phyloP scores from a whole-genome alignment of 305 asterid genomes.

The Solanum hybrid region DNA sequence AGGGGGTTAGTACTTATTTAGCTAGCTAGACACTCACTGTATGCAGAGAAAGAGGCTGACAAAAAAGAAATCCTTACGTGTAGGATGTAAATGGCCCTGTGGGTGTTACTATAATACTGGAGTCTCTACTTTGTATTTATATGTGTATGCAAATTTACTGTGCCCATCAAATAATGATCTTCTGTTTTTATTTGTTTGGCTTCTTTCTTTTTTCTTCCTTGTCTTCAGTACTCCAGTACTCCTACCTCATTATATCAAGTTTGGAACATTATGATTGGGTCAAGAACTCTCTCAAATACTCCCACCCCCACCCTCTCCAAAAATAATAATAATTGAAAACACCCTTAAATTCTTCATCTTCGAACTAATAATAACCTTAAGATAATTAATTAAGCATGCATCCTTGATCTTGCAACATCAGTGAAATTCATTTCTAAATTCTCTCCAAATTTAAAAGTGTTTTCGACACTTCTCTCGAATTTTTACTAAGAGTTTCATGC shows the following conservation, averaged over 20 bases:
- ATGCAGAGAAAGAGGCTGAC: not conserved
- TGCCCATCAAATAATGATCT: not conserved
- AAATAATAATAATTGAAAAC: too few relatives aligned
- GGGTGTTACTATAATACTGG: not conserved
- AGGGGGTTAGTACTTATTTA: not conserved
- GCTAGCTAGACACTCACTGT: not conserved
- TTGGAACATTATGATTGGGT: slow-evolving; percentile 4
- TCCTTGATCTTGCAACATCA: rapidly evolving
- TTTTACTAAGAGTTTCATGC: too few relatives aligned
- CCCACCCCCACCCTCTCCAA: not conserved
- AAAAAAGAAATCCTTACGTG: not conserved
- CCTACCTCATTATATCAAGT: not conserved
- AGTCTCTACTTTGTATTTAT: not conserved
- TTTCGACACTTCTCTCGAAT: too few relatives aligned
- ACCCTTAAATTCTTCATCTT: not conserved
- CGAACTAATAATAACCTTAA: not conserved
- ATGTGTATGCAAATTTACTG: not conserved
- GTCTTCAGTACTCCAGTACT: not conserved
- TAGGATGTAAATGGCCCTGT: not conserved
- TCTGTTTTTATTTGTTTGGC: not conserved
- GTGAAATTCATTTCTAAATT: too few relatives aligned
- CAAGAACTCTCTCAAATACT: not conserved
- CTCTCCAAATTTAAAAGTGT: not conserved
- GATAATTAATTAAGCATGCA: too few relatives aligned
- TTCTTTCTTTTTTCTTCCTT: not conserved